Conservation (phyloP, 306 rosid species). For the Boehmeria nivea region DNA sequence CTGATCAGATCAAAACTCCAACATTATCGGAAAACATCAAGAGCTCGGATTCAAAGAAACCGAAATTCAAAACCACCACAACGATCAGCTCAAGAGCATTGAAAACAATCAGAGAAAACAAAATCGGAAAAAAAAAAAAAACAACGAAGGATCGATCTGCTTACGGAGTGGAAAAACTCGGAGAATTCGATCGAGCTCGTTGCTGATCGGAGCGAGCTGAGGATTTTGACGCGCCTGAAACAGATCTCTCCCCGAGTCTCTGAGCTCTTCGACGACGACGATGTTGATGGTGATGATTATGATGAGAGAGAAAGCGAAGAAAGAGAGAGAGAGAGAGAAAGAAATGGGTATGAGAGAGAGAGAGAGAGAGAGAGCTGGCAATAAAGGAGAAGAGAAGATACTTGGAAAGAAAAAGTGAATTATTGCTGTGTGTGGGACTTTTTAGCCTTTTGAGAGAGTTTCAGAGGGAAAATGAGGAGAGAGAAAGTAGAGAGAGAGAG, state of each 20-base stretch:
- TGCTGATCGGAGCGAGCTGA: conserved; percentile 17
- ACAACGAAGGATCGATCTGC: conserved; percentile 43
- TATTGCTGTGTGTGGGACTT: conserved; percentile 68
- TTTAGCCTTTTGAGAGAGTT: conserved; percentile 46
- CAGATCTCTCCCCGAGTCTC: conserved; percentile 25
- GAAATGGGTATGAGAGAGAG: conserved; percentile 46
- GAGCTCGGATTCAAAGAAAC: conserved; percentile 23
- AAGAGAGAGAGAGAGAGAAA: conserved; percentile 29
- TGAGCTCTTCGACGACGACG: not conserved
- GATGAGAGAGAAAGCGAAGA: no score
- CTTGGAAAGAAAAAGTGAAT: conserved; percentile 60
- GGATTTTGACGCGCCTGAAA: conserved; percentile 48
- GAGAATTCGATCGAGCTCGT: conserved; percentile 18
- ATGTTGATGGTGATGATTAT: conserved; percentile 23
- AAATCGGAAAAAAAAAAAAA: conserved; percentile 2
- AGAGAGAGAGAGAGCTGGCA: conserved; percentile 82
- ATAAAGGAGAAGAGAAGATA: conserved; percentile 40
- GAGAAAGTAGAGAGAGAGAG: not conserved
- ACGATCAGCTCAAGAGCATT: conserved; percentile 6
- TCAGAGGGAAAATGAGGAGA: conserved; percentile 21
- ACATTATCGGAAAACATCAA: conserved; percentile 21
- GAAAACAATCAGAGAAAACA: conserved; percentile 3
- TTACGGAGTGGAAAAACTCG: not conserved
- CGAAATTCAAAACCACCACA: conserved; percentile 2
- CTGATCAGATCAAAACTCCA: conserved; percentile 34